These are phyloP conservation scores for Avena eriantha DNA, from an alignment of 176 grass and related monocot genomes.

Conservation along the genomic window DNA sequence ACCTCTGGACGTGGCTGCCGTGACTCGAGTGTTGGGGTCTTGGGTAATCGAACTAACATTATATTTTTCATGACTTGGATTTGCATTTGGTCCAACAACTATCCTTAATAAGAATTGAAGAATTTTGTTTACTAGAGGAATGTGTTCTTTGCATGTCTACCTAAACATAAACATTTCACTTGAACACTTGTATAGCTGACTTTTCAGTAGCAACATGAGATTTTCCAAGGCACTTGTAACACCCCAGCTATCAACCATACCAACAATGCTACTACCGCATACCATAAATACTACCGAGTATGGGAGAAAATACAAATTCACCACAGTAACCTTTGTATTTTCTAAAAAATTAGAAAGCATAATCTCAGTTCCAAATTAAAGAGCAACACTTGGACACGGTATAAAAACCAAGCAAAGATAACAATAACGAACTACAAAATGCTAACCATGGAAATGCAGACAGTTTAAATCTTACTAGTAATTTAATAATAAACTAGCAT, in stretches of 20 bases:
- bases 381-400: neutral
- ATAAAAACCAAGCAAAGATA: neutral
- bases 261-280: neutral
- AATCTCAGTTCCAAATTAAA: neutral
- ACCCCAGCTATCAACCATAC: too few relatives aligned
- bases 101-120: constrained; percentile 10
- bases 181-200: neutral
- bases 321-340: neutral
- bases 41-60: constrained; percentile 10
- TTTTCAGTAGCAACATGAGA: neutral
- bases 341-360: neutral
- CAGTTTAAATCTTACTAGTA: neutral
- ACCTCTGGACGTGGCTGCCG: constrained; percentile 19
- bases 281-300: neutral
- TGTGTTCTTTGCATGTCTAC: constrained; percentile 17
- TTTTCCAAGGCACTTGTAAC: too few relatives aligned
- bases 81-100: constrained; percentile 11
- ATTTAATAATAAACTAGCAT: neutral
- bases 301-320: neutral
- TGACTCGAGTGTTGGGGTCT: neutral
- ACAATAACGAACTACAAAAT: neutral
- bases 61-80: constrained; percentile 33
- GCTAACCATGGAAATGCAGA: neutral
- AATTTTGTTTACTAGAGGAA: neutral
- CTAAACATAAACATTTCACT: constrained; percentile 21